Percentiles rank a stretch among this genome's conserved stretches.
Evolutionary conservation across 495 filamentous ascomycete species (phyloP).

Genomic region (Penicillium salamii): DNA sequence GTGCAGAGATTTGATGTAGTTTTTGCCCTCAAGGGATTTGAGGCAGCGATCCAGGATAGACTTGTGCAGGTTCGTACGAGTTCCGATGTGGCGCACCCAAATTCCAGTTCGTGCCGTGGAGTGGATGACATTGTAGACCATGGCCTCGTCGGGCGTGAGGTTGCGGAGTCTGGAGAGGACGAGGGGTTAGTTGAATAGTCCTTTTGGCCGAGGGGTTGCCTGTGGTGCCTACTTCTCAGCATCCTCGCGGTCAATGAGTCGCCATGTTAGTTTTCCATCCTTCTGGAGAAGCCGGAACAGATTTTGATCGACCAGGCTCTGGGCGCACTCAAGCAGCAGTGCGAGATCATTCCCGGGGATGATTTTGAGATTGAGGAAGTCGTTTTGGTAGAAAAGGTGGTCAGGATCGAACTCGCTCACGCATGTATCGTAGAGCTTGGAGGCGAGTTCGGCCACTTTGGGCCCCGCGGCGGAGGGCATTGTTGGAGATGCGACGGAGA

Average conservation of each 20-base stretch:
- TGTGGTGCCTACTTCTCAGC: constrained; percentile 59
- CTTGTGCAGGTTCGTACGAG: constrained; percentile 73
- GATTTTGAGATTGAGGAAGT: constrained; percentile 58
- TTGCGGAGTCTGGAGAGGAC: constrained; percentile 55
- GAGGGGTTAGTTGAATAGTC: constrained; percentile 4
- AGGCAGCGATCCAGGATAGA: constrained; percentile 70
- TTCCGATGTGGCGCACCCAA: constrained; percentile 80
- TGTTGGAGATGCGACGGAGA: constrained; percentile 16
- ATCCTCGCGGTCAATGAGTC: constrained; percentile 62
- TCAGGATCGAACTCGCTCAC: constrained; percentile 39
- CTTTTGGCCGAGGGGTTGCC: not conserved
- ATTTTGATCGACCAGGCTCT: constrained; percentile 62
- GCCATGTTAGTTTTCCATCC: constrained; percentile 61
- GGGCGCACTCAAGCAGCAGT: constrained; percentile 58
- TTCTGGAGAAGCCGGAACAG: constrained; percentile 59
- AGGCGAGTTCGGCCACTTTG: constrained; percentile 37
- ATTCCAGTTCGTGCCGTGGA: constrained; percentile 75
- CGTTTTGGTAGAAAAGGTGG: constrained; percentile 63
- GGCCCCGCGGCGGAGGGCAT: constrained; percentile 40
- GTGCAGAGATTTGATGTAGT: constrained; percentile 76
- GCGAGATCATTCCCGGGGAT: constrained; percentile 57
- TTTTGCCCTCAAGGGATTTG: constrained; percentile 76
- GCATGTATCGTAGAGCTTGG: constrained; percentile 45
- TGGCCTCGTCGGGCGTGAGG: constrained; percentile 65
- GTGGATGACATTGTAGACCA: constrained; percentile 85